These are phyloP conservation scores for Ogataea pilisensis DNA, from an alignment of 805 yeast species.

Conservation along the genomic window DNA sequence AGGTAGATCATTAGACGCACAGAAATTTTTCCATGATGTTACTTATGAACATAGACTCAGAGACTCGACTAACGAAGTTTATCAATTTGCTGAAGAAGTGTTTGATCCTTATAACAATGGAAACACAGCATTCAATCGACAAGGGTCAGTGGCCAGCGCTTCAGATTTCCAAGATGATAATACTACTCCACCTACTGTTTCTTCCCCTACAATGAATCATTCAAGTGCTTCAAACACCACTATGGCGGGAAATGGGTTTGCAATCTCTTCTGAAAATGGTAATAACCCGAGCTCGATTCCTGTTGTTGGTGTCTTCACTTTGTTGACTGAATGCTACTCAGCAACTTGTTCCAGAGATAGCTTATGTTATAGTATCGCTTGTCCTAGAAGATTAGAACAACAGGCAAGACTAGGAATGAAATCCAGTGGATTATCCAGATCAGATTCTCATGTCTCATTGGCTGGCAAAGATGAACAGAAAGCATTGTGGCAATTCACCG, in stretches of 20 bases:
- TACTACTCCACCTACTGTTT: constrained; percentile 11
- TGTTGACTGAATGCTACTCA: constrained; percentile 91
- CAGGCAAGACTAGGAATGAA: constrained; percentile 89
- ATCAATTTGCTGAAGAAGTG: constrained; percentile 67
- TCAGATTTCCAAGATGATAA: constrained; percentile 17
- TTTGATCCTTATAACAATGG: constrained; percentile 25
- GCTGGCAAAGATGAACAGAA: constrained; percentile 77
- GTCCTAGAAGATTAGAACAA: constrained; percentile 93
- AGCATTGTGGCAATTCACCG: constrained; percentile 91
- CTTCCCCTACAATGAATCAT: constrained; percentile 14
- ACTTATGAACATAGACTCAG: constrained; percentile 90
- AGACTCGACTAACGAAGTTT: constrained; percentile 83
- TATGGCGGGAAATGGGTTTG: not conserved
- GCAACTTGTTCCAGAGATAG: constrained; percentile 91
- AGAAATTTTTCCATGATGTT: constrained; percentile 90
- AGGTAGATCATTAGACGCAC: constrained; percentile 92
- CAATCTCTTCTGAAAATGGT: not conserved
- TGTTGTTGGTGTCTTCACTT: constrained; percentile 89
- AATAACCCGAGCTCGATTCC: constrained; percentile 44
- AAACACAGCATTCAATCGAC: constrained; percentile 18
- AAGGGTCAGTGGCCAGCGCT: constrained; percentile 26
- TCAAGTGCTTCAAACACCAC: not conserved
- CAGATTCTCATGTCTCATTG: constrained; percentile 63
- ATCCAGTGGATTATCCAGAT: constrained; percentile 75
- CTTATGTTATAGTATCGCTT: constrained; percentile 90